Evolutionary conservation across 257 asterid genomes (phyloP), one percentile per base, ranked within the genome.

Genomic region (Solanum piurae): DNA sequence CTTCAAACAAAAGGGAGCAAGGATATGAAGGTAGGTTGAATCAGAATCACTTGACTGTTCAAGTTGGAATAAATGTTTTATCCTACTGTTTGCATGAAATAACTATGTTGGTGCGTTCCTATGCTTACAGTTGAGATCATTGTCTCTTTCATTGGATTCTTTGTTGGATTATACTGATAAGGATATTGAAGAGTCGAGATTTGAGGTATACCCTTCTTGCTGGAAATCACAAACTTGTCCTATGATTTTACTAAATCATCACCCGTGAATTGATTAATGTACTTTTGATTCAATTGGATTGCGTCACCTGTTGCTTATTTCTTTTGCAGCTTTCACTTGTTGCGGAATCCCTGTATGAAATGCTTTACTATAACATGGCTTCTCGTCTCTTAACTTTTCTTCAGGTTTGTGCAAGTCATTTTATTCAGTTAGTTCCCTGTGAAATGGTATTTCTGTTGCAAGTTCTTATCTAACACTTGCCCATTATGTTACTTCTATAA

Each of bases 351-450:
- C 89, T 97, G 58, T 92, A 93, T 89, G 99, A 97, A 93, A 94
- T 97, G 98, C 98, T 97, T 88, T 98, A 97, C 88, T 94, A 92
- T 83, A 94, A 94, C 91, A 97, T 97, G 99, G 99, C 98, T 71
- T 91, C 93, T 88, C 95, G 99, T 37, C 94, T 97, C 77, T 90
- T 96, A 88, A 72, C 89, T 84, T 97, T 97, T 93, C 98, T 97
- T 76, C 94, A 97, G 99, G 99, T 96, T 92, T 71, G 92, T 46
- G 83, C 83, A 88, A 42, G 86, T 86, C 74, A 37, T 72, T 14
- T 44, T 42, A 38, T 42, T 86, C 62, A 36, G n/a, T 58, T 34
- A 23, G 40, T 4, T 74, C 66, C 71, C n/a, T 68, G 49, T 60
- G 37, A 52, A 66, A 75, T 5, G 37, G 18, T 55, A 83, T 85